phyloP scores from a whole-genome alignment of 2,329 filamentous ascomycete genomes.

The Claviceps sp. region DNA sequence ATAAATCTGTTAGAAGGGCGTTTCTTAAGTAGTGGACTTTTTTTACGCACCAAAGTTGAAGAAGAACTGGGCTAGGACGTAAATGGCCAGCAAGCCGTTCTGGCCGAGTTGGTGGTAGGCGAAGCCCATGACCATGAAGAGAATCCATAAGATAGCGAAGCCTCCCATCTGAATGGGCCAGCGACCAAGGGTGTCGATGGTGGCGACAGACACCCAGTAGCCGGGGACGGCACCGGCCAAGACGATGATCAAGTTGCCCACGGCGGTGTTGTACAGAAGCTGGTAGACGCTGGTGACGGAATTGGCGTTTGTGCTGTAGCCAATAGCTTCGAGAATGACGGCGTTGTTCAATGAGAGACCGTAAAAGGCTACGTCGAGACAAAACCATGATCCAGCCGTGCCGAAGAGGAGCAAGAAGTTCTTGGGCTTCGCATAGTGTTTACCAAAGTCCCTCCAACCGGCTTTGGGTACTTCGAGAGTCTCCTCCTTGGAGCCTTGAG shows the following conservation, averaged over 20 bases:
- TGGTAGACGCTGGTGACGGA: conserved; percentile 45
- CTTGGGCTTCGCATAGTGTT: conserved; percentile 57
- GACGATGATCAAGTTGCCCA: conserved; percentile 68
- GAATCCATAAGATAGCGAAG: conserved; percentile 45
- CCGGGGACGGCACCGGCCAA: conserved; percentile 68
- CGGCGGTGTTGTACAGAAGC: conserved; percentile 57
- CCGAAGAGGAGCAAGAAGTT: conserved; percentile 60
- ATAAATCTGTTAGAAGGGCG: background rate
- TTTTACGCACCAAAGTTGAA: conserved; percentile 35
- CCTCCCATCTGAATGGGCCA: conserved; percentile 62
- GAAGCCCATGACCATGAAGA: conserved; percentile 51
- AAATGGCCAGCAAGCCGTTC: conserved; percentile 41
- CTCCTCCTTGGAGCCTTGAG: conserved; percentile 33
- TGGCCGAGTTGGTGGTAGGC: conserved; percentile 39
- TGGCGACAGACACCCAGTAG: conserved; percentile 68
- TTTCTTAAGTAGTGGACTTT: background rate
- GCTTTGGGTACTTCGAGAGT: conserved; percentile 55
- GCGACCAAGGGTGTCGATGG: conserved; percentile 60
- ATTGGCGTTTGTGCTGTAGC: conserved; percentile 39
- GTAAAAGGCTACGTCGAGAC: conserved; percentile 50
- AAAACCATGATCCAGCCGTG: conserved; percentile 78
- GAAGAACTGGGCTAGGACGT: conserved; percentile 44
- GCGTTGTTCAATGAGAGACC: conserved; percentile 65
- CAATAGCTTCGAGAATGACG: conserved; percentile 56
- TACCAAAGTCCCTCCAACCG: conserved; percentile 56